These are phyloP conservation scores for Boletus huronensis DNA, from an alignment of 768 basidiomycete species.

Conservation along the genomic window DNA sequence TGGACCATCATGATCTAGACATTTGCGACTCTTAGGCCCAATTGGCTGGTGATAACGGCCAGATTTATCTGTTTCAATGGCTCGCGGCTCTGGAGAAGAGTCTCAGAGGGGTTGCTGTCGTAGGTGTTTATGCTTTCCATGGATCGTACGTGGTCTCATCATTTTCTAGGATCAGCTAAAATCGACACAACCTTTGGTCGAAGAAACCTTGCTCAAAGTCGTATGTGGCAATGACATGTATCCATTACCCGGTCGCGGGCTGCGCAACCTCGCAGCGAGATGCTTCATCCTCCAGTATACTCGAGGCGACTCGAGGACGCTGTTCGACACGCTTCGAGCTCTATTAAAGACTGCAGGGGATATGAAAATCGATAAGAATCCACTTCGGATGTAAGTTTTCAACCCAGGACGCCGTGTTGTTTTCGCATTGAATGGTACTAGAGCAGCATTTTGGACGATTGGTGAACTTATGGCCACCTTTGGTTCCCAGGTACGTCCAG, in stretches of 20 bases:
- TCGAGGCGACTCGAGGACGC: slow-evolving; percentile 74
- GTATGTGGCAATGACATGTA: slow-evolving; percentile 60
- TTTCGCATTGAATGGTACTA: slow-evolving; percentile 28
- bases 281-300: slow-evolving; percentile 73
- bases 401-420: not conserved
- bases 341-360: slow-evolving; percentile 76
- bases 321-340: slow-evolving; percentile 83
- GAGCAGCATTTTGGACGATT: slow-evolving; percentile 81
- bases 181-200: slow-evolving; percentile 55
- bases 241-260: slow-evolving; percentile 84
- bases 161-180: slow-evolving; percentile 61
- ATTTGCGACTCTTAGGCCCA: slow-evolving; percentile 47
- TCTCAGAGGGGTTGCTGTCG: slow-evolving; percentile 47
- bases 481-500: slow-evolving; percentile 71
- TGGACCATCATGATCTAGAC: slow-evolving; percentile 8
- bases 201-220: slow-evolving; percentile 63
- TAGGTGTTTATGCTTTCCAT: slow-evolving; percentile 34
- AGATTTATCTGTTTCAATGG: slow-evolving; percentile 85
- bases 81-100: slow-evolving; percentile 62
- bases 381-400: slow-evolving; percentile 58
- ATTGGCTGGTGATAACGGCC: slow-evolving; percentile 69
- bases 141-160: not conserved
- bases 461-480: slow-evolving; percentile 85
- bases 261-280: slow-evolving; percentile 74
- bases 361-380: slow-evolving; percentile 64